Percentiles rank a stretch among this genome's conserved stretches.
phyloP scores from a whole-genome alignment of 768 basidiomycete genomes.

The Steccherinum ochraceum region DNA sequence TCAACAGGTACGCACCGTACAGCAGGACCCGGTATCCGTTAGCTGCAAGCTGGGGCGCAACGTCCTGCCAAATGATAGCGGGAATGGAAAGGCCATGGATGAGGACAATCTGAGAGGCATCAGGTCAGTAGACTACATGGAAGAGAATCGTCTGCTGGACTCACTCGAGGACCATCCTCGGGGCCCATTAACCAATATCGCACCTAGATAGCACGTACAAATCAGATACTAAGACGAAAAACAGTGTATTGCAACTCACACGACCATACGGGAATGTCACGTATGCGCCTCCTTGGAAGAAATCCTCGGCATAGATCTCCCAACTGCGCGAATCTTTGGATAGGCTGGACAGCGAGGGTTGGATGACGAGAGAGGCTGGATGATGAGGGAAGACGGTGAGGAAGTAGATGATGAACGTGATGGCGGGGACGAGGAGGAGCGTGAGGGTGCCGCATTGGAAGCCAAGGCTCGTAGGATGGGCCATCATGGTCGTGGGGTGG shows the following conservation, averaged over 20 bases:
- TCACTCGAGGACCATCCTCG: constrained; percentile 47
- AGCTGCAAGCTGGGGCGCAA: constrained; percentile 57
- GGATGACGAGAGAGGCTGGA: constrained; percentile 41
- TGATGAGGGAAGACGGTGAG: constrained; percentile 61
- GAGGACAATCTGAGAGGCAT: constrained; percentile 52
- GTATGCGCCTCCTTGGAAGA: constrained; percentile 58
- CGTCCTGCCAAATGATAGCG: constrained; percentile 70
- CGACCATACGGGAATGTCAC: constrained; percentile 59
- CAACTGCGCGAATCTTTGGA: constrained; percentile 51
- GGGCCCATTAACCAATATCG: constrained; percentile 78
- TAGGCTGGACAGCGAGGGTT: constrained; percentile 56
- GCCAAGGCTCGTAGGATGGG: constrained; percentile 12
- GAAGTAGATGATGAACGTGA: constrained; percentile 55
- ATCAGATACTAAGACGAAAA: neutral
- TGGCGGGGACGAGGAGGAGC: constrained; percentile 53
- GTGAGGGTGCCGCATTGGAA: constrained; percentile 40
- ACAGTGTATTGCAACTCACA: constrained; percentile 30
- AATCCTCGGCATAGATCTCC: constrained; percentile 68
- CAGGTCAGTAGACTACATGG: neutral
- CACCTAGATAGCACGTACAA: constrained; percentile 33
- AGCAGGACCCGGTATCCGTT: constrained; percentile 68
- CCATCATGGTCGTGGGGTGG: neutral
- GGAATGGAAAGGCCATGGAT: constrained; percentile 78
- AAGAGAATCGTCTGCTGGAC: constrained; percentile 28
- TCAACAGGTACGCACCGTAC: constrained; percentile 45